Evolutionary conservation across 441 rosid species (phyloP).

Genomic region (Erodium chrysanthum): DNA sequence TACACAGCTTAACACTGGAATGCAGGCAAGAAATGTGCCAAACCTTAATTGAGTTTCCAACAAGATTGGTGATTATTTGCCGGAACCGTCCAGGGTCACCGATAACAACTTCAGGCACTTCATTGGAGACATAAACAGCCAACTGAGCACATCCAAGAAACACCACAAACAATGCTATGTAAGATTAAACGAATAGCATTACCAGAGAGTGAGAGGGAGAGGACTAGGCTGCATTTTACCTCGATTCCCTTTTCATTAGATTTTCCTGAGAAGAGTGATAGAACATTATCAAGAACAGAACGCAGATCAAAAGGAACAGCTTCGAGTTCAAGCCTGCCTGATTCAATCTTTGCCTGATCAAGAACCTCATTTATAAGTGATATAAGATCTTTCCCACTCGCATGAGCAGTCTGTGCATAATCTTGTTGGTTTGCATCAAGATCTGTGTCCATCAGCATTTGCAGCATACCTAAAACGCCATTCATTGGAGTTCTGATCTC

Average conservation of each 20-base stretch:
- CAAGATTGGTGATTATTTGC: slow-evolving; percentile 87
- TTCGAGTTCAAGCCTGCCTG: slow-evolving; percentile 87
- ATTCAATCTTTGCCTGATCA: slow-evolving; percentile 97
- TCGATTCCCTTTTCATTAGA: slow-evolving; percentile 70
- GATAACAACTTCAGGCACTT: slow-evolving; percentile 63
- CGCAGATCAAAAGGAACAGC: slow-evolving; percentile 75
- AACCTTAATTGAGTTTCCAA: slow-evolving; percentile 92
- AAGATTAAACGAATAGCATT: slow-evolving; percentile 9
- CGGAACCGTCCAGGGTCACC: slow-evolving; percentile 85
- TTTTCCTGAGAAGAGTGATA: slow-evolving; percentile 65
- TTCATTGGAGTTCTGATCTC: slow-evolving; percentile 98
- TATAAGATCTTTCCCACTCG: slow-evolving; percentile 75
- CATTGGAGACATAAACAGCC: slow-evolving; percentile 71
- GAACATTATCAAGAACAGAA: slow-evolving; percentile 56
- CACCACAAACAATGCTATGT: slow-evolving; percentile 19
- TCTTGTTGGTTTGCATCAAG: slow-evolving; percentile 74
- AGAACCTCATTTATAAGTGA: slow-evolving; percentile 80
- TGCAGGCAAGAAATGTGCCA: slow-evolving; percentile 13
- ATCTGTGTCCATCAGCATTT: slow-evolving; percentile 82
- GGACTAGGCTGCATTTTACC: slow-evolving; percentile 32
- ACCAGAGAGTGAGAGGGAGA: slow-evolving; percentile 1
- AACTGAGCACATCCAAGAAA: slow-evolving; percentile 42
- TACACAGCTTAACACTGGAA: too few species aligned
- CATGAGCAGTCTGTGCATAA: slow-evolving; percentile 78
- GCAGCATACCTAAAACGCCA: slow-evolving; percentile 94